These are phyloP conservation scores for Blastocystis sp. DNA, from an alignment of 352 stramenopile genomes.

Conservation along the genomic window DNA sequence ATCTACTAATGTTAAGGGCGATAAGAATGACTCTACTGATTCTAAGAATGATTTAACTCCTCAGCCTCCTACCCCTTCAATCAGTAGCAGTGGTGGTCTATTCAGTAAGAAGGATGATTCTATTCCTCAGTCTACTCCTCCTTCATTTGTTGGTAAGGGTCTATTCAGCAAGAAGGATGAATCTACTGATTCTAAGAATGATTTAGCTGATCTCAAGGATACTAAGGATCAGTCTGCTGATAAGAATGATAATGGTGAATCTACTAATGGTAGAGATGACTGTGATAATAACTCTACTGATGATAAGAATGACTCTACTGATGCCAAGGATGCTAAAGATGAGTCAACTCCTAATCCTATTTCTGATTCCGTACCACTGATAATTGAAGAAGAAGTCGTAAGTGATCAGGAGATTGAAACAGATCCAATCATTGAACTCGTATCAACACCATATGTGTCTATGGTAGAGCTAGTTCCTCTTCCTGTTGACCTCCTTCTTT, in stretches of 20 bases:
- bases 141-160: background rate
- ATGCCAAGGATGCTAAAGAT: too few relatives aligned
- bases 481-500: background rate
- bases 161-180: slow-evolving; percentile 20
- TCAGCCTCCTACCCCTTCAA: background rate
- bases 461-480: background rate
- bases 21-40: too few relatives aligned
- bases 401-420: too few relatives aligned
- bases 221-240: background rate
- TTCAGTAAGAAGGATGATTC: slow-evolving; percentile 8
- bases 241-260: slow-evolving; percentile 8
- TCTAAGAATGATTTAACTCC: background rate
- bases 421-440: too few relatives aligned
- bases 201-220: too few relatives aligned
- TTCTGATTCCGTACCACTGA: too few relatives aligned
- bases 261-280: too few relatives aligned
- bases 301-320: too few relatives aligned
- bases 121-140: background rate
- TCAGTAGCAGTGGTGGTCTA: background rate
- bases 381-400: too few relatives aligned
- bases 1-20: background rate
- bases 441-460: background rate
- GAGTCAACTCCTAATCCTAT: too few relatives aligned
- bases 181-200: too few relatives aligned
- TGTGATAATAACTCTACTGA: too few relatives aligned